Evolutionary conservation across 1,139 yeast species (phyloP).

Genomic region (Nakaseomyces sp.): DNA sequence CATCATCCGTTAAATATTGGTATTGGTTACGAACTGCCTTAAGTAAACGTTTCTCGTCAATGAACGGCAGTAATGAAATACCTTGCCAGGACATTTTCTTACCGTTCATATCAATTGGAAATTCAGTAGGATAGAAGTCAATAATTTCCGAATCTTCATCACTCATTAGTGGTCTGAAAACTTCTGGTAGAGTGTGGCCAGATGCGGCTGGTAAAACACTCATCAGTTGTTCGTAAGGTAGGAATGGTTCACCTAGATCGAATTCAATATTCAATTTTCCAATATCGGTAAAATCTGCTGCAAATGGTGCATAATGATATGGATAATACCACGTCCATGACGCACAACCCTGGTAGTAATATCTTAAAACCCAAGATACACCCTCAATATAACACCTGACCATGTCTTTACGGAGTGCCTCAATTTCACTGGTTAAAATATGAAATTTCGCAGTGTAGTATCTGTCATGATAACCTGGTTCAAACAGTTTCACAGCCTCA

Average conservation of each 20-base stretch:
- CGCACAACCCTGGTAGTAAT: slow-evolving; percentile 95
- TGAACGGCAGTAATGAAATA: slow-evolving; percentile 80
- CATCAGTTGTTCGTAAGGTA: slow-evolving; percentile 95
- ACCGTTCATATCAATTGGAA: slow-evolving; percentile 91
- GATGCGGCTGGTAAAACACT: slow-evolving; percentile 96
- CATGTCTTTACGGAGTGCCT: slow-evolving; percentile 48
- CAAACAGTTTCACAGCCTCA: slow-evolving; percentile 68
- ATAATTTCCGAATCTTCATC: slow-evolving; percentile 73
- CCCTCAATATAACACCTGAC: slow-evolving; percentile 82
- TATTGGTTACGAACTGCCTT: slow-evolving; percentile 60
- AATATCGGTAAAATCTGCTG: slow-evolving; percentile 67
- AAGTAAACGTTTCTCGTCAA: slow-evolving; percentile 70
- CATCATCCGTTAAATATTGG: slow-evolving; percentile 55
- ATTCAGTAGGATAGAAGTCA: slow-evolving; percentile 85
- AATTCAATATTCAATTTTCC: slow-evolving; percentile 55
- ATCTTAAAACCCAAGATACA: slow-evolving; percentile 85
- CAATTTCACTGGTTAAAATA: slow-evolving; percentile 46
- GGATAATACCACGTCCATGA: slow-evolving; percentile 99
- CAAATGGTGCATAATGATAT: slow-evolving; percentile 96
- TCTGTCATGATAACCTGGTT: slow-evolving; percentile 77
- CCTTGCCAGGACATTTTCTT: slow-evolving; percentile 95
- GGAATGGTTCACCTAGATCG: slow-evolving; percentile 67
- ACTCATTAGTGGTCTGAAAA: slow-evolving; percentile 77
- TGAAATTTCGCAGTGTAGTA: slow-evolving; percentile 75
- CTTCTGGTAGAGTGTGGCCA: slow-evolving; percentile 79